Conservation (phyloP, 768 basidiomycete genomes). For the Tylopilus plumbeoviolaceoides region DNA sequence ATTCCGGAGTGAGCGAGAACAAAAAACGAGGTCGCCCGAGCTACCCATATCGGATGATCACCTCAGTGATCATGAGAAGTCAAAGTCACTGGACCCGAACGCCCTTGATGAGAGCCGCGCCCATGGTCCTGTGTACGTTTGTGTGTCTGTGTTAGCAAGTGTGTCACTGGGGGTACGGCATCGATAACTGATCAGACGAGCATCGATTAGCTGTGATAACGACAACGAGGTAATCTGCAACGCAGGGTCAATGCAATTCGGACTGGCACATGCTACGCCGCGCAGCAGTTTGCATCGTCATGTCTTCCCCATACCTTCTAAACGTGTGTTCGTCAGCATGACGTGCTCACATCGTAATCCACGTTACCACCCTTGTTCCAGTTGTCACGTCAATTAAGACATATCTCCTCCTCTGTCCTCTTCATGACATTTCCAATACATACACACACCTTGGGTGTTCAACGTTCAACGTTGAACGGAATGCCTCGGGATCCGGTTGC, state of each 20-base stretch:
- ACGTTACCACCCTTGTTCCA: not conserved
- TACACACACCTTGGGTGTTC: no score
- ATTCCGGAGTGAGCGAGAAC: not conserved
- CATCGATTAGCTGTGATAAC: constrained; percentile 16
- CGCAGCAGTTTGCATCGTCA: not conserved
- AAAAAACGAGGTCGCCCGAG: not conserved
- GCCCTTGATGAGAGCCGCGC: not conserved
- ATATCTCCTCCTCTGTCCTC: not conserved
- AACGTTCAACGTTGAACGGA: no score
- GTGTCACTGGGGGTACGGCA: not conserved
- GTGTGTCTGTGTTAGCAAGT: not conserved
- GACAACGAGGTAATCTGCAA: constrained; percentile 11
- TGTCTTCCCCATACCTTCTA: not conserved
- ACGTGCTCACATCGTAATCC: constrained; percentile 1
- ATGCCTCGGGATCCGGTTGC: no score
- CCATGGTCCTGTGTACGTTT: not conserved
- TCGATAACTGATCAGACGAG: not conserved
- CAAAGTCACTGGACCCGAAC: not conserved
- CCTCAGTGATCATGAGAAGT: no score
- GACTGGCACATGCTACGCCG: not conserved
- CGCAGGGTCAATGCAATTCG: not conserved
- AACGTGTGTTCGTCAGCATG: constrained; percentile 7
- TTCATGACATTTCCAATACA: not conserved
- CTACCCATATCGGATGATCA: constrained; percentile 16
- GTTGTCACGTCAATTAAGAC: not conserved